Evolutionary conservation across 768 basidiomycete species (phyloP).

Genomic region (Crassisporium funariophilum): DNA sequence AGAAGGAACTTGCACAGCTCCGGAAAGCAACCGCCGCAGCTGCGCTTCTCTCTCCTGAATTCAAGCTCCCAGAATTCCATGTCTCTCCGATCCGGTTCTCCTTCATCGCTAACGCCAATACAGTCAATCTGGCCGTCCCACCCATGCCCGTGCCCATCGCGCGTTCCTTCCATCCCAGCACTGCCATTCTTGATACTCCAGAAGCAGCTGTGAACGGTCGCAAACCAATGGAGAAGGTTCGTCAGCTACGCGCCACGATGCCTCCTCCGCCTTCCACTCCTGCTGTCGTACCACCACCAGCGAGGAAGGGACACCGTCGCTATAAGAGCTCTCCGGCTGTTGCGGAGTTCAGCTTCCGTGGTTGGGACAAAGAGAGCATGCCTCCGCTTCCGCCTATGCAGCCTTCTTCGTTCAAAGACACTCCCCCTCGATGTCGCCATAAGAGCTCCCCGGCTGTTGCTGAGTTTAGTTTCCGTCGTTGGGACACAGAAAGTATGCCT

Average conservation of each 20-base stretch:
- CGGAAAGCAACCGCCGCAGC: slow-evolving; percentile 1
- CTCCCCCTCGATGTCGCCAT: slow-evolving; percentile 1
- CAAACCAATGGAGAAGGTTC: slow-evolving; percentile 1
- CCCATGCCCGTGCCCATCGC: background rate
- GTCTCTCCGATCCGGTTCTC: slow-evolving; percentile 18
- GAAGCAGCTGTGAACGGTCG: no score
- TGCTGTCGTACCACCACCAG: background rate
- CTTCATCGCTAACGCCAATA: slow-evolving; percentile 14
- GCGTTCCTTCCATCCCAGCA: slow-evolving; percentile 1
- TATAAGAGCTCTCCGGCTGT: slow-evolving; percentile 14
- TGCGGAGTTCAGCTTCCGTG: slow-evolving; percentile 5
- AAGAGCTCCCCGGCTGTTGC: slow-evolving; percentile 13
- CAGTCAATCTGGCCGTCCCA: background rate
- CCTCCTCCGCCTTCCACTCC: slow-evolving; percentile 5
- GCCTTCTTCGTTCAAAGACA: background rate
- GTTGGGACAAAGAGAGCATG: slow-evolving; percentile 4
- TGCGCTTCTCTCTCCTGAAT: slow-evolving; percentile 9
- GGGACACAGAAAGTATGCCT: slow-evolving; percentile 8
- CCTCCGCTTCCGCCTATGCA: slow-evolving; percentile 13
- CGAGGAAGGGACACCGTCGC: slow-evolving; percentile 6
- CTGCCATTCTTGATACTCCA: no score
- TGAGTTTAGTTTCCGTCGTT: slow-evolving; percentile 5
- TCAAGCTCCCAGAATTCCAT: slow-evolving; percentile 15
- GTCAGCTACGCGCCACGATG: background rate
- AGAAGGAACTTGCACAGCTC: slow-evolving; percentile 11